A percentile compares a stretch with the other conserved stretches of the same genome.
Evolutionary conservation across 2,329 filamentous ascomycete genomes (phyloP).

Genomic region (Trichoderma aggressivum): DNA sequence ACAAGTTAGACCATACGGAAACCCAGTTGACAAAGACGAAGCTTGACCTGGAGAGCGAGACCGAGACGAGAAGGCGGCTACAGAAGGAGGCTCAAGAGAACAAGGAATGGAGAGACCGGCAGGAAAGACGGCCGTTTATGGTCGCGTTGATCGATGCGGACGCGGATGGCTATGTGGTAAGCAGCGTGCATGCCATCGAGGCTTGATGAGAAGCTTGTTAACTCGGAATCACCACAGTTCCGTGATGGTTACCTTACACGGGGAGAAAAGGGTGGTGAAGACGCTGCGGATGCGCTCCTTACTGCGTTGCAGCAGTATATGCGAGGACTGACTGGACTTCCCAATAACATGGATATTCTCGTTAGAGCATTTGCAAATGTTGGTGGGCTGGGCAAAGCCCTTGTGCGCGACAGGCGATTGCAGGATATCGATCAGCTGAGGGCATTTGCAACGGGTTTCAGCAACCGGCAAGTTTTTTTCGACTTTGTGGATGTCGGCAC

Average conservation of each 20-base stretch:
- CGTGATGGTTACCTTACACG: not conserved
- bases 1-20: not conserved
- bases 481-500: not conserved
- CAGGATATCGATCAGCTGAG: not conserved
- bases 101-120: not conserved
- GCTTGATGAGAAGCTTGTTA: not conserved
- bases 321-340: not conserved
- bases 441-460: not conserved
- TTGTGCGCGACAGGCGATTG: not conserved
- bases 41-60: not conserved
- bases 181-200: not conserved
- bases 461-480: not conserved
- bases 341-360: not conserved
- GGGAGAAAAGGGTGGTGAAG: not conserved
- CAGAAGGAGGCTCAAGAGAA: not conserved
- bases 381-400: not conserved
- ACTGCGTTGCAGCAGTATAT: not conserved
- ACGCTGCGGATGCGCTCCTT: not conserved
- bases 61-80: not conserved
- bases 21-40: not conserved
- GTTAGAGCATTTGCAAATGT: not conserved
- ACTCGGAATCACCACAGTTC: not conserved
- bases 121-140: not conserved
- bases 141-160: not conserved
- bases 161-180: not conserved